phyloP scores from a whole-genome alignment of 257 asterid genomes.

The Solanum paucissectum region DNA sequence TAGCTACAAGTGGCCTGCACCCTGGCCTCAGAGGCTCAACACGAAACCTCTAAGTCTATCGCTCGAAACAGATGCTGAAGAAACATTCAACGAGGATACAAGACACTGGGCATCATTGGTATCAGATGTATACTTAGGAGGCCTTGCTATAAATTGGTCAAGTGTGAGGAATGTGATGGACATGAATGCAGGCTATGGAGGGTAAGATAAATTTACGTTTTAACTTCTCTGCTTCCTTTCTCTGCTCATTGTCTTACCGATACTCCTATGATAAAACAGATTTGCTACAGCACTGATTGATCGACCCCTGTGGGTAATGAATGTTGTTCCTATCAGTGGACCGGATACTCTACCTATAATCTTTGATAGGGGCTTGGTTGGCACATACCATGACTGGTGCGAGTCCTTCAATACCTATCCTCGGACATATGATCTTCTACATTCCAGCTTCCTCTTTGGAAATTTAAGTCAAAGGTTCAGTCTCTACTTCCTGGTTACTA shows the following conservation, averaged over 20 bases:
- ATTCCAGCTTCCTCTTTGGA: conserved; percentile 66
- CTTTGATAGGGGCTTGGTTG: conserved; percentile 83
- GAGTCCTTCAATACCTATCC: conserved; percentile 90
- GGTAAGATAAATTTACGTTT: conserved; percentile 37
- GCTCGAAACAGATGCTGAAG: conserved; percentile 38
- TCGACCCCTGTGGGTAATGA: conserved; percentile 80
- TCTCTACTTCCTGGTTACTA: not conserved
- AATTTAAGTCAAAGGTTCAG: conserved; percentile 60
- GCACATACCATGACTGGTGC: conserved; percentile 97
- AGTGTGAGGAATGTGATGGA: conserved; percentile 79
- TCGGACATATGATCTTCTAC: conserved; percentile 84
- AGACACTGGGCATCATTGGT: conserved; percentile 84
- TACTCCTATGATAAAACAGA: conserved; percentile 22
- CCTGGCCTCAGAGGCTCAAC: conserved; percentile 83
- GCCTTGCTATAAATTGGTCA: conserved; percentile 62
- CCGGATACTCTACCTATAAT: conserved; percentile 66
- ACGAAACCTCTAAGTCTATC: conserved; percentile 54
- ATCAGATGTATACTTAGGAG: conserved; percentile 66
- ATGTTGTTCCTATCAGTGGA: conserved; percentile 60
- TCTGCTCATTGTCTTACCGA: not conserved
- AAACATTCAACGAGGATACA: conserved; percentile 52
- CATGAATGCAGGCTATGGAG: conserved; percentile 94
- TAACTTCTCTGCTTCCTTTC: not conserved
- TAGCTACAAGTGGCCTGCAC: conserved; percentile 52
- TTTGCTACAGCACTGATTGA: conserved; percentile 77